phyloP scores from a whole-genome alignment of 2,329 filamentous ascomycete genomes.

The Fragosphaeria purpurea region DNA sequence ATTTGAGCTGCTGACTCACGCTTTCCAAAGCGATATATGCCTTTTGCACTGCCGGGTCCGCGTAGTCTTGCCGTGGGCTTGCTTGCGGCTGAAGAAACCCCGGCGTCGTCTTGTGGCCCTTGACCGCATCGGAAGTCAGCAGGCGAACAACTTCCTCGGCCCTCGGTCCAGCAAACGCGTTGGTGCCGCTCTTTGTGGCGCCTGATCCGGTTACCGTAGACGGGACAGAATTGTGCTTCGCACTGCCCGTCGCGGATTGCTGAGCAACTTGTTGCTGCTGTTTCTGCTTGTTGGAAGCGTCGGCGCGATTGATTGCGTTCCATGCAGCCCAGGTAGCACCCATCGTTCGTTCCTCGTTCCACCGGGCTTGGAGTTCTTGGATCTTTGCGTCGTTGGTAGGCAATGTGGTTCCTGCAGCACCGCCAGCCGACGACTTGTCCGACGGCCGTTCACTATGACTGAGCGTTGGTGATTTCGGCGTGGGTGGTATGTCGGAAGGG shows the following conservation, averaged over 20 bases:
- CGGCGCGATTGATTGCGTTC: constrained; percentile 9
- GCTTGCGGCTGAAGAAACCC: constrained; percentile 26
- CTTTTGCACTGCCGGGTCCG: constrained; percentile 31
- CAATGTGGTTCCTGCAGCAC: constrained; percentile 18
- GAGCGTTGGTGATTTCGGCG: constrained; percentile 42
- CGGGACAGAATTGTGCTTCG: too few species aligned
- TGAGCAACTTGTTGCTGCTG: neutral
- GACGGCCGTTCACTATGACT: neutral
- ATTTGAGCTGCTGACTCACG: constrained; percentile 29
- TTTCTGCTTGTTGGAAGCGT: neutral
- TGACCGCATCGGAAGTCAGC: constrained; percentile 33
- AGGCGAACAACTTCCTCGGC: constrained; percentile 32
- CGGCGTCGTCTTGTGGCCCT: constrained; percentile 31
- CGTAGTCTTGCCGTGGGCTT: constrained; percentile 24
- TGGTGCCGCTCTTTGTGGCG: too few species aligned
- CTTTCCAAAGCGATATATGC: constrained; percentile 33
- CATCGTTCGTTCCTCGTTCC: constrained; percentile 28
- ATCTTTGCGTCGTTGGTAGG: constrained; percentile 30
- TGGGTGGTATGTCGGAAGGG: constrained; percentile 42
- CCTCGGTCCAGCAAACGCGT: constrained; percentile 14
- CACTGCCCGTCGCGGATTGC: too few species aligned
- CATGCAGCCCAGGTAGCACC: constrained; percentile 12
- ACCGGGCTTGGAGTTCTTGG: constrained; percentile 40
- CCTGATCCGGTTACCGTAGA: too few species aligned
- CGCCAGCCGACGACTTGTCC: neutral